Evolutionary conservation across 106 monocot genomes (phyloP).

Genomic region (Phalaenopsis aphrodite): DNA sequence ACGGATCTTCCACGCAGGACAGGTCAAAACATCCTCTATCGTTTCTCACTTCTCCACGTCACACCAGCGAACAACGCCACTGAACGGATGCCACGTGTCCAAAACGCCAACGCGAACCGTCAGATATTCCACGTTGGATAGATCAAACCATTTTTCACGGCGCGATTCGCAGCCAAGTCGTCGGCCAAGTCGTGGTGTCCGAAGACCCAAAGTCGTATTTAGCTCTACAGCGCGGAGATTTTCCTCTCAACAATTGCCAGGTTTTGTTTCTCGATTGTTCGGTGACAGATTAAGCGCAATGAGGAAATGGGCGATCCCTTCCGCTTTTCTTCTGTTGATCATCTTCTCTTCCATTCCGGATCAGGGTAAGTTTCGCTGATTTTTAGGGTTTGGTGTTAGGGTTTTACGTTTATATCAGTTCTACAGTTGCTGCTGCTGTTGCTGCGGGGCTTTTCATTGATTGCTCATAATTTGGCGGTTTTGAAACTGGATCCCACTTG

Average conservation of each 20-base stretch:
- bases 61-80: not conserved
- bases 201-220: not conserved
- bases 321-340: constrained; percentile 42
- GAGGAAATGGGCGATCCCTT: constrained; percentile 53
- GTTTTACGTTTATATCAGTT: not conserved
- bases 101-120: not conserved
- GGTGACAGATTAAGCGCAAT: constrained; percentile 9
- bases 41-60: not conserved
- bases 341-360: constrained; percentile 49
- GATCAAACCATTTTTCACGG: not conserved
- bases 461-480: not conserved
- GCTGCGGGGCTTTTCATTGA: not conserved
- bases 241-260: not conserved
- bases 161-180: not conserved
- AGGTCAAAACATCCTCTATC: not conserved
- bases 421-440: too few relatives aligned
- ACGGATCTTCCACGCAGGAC: not conserved
- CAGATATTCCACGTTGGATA: not conserved
- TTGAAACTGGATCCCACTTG: not conserved
- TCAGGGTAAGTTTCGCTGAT: constrained; percentile 25
- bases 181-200: not conserved
- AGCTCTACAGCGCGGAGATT: not conserved
- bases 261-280: not conserved
- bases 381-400: not conserved
- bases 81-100: not conserved